These are phyloP conservation scores for Exophiala lecanii-corni DNA, from an alignment of 2,329 filamentous ascomycete genomes.

Conservation along the genomic window DNA sequence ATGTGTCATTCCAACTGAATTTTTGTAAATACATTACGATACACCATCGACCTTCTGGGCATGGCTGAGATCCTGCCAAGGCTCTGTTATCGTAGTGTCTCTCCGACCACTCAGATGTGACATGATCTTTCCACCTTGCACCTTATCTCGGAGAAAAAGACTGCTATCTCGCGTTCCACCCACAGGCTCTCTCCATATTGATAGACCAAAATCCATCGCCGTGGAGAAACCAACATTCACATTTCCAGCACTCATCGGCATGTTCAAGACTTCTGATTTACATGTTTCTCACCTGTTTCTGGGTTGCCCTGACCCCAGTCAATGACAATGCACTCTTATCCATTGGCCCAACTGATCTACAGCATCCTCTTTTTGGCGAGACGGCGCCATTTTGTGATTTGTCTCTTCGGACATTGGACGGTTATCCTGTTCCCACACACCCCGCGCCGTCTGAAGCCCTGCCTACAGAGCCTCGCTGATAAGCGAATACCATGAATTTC, in stretches of 20 bases:
- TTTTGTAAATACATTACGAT: constrained; percentile 7
- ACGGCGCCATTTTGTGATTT: not conserved
- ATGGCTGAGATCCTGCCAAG: not conserved
- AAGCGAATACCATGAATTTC: too few relatives aligned
- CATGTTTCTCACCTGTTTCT: too few relatives aligned
- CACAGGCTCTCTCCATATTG: too few relatives aligned
- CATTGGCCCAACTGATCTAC: constrained; percentile 14
- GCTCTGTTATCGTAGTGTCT: constrained; percentile 9
- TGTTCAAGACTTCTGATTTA: too few relatives aligned
- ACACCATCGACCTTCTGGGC: constrained; percentile 3
- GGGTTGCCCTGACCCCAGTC: too few relatives aligned
- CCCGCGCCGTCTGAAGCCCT: not conserved
- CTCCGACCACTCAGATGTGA: constrained; percentile 9
- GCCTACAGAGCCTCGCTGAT: constrained; percentile 14
- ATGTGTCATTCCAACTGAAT: too few relatives aligned
- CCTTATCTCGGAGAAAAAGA: constrained; percentile 13
- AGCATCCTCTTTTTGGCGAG: not conserved
- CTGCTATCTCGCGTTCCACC: too few relatives aligned
- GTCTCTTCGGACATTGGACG: constrained; percentile 1
- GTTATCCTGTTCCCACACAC: not conserved
- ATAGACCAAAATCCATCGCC: too few relatives aligned
- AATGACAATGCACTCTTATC: constrained; percentile 14
- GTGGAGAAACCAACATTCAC: too few relatives aligned
- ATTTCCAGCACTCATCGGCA: too few relatives aligned
- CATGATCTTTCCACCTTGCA: too few relatives aligned